Base-by-base conservation (phyloP, 2,329 filamentous ascomycete species). In the Stachybotrys chlorohalonatus region DNA sequence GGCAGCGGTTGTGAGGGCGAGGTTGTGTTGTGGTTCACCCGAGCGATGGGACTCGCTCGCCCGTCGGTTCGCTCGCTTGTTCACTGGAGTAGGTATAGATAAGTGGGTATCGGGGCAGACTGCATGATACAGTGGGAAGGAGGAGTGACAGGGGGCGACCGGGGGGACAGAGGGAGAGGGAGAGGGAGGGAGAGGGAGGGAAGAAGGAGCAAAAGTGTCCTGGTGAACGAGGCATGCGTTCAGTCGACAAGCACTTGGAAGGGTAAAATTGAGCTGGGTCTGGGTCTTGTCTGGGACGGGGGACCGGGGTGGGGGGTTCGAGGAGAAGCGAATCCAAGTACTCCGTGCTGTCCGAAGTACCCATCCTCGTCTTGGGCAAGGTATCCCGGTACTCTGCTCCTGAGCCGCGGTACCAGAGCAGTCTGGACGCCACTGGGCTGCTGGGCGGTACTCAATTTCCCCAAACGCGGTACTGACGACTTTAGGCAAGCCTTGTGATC, bases 251-350 rank as follows among this genome's bases (percentile, higher is more conserved):
- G 36, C n/a, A 17, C 24, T 24, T 24, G 24, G 24, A 42, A 42
- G 36, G 50, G 17, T 52, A 24, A 52, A 52, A 52, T 52, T 52
- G 50, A 52, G 50, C 39, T 52, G 50, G 50, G 49, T 51, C 31
- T 51, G 49, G 49, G 49, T 47, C 46, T 47, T 47, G 50, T 45
- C 50, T 52, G 50, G 50, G 50, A 8, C 31, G 32, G 50, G 49
- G 46, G 46, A 47, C 46, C 9, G 16, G 46, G 46, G 46, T 47
- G 46, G 46, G 46, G 46, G 46, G 46, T 24, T 47, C 46, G 46
- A 47, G 46, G 46, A 42, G 36, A 42, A 42, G 9, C 36, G 8
- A 42, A 13, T 42, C 36, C 9, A 42, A 42, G 36, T 42, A 42
- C 36, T 24, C 24, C 24, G 24, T 4, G 24, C 24, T 24, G 24